Evolutionary conservation across 306 rosid species (phyloP).

Genomic region (Cotoneaster glaucophyllus): DNA sequence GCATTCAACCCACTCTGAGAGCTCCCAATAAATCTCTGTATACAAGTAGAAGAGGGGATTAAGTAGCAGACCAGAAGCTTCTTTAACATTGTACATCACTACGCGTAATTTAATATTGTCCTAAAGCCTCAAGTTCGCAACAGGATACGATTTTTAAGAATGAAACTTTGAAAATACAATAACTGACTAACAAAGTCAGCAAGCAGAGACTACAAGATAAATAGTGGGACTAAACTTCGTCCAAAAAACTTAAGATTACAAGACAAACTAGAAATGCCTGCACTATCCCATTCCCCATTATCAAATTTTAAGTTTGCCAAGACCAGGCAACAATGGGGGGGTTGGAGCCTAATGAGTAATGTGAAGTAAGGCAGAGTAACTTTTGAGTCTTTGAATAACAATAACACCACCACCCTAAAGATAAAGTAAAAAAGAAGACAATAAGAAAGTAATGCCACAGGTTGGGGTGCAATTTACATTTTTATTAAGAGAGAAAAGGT

Average conservation of each 20-base stretch:
- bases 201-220: neutral
- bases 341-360: neutral
- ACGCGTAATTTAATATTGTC: neutral
- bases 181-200: neutral
- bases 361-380: neutral
- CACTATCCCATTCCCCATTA: neutral
- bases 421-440: neutral
- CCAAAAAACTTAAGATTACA: neutral
- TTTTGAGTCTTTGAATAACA: neutral
- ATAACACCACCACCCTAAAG: neutral
- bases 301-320: neutral
- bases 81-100: neutral
- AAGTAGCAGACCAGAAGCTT: slow-evolving; percentile 17
- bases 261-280: neutral
- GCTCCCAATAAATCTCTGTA: slow-evolving; percentile 89
- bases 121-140: neutral
- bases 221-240: neutral
- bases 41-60: slow-evolving; percentile 13
- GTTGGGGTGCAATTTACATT: neutral
- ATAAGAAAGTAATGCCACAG: neutral
- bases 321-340: neutral
- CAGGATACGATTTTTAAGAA: neutral
- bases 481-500: neutral
- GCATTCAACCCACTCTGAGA: slow-evolving; percentile 83
- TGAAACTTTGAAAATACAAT: neutral